Conservation (phyloP, 75 land plant genomes). For the Picea glauca region DNA sequence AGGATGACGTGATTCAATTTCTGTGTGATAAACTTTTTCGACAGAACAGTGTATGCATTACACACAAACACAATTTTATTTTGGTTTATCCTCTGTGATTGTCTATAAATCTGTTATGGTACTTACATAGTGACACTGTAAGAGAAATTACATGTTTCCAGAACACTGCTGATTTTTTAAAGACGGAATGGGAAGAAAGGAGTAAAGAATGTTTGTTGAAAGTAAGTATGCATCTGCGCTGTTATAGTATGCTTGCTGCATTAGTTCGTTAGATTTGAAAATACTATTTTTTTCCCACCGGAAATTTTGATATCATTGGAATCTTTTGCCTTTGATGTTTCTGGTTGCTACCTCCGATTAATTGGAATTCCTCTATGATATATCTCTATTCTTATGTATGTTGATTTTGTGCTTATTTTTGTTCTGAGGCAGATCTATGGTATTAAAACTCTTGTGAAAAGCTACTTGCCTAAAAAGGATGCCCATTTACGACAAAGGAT, state of each 20-base stretch:
- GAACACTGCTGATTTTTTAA: constrained; percentile 25
- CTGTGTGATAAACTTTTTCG: constrained; percentile 55
- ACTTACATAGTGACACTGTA: not conserved
- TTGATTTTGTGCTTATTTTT: not conserved
- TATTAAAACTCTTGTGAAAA: constrained; percentile 82
- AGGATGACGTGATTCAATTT: constrained; percentile 76
- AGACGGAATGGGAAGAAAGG: constrained; percentile 51
- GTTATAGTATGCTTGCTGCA: not conserved
- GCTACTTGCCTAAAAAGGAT: constrained; percentile 84
- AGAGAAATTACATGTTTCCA: constrained; percentile 6
- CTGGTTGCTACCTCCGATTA: not conserved
- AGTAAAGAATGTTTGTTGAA: constrained; percentile 74
- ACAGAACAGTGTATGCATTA: constrained; percentile 39
- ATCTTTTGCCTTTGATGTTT: not conserved
- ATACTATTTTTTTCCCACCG: not conserved
- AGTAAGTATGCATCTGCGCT: constrained; percentile 28
- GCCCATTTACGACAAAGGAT: constrained; percentile 73
- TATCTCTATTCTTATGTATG: not conserved
- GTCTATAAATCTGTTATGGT: not conserved
- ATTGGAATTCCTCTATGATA: not conserved
- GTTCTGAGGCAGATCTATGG: constrained; percentile 66
- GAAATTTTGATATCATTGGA: not conserved
- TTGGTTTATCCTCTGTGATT: not conserved
- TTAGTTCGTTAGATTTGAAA: not conserved
- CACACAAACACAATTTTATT: not conserved